Evolutionary conservation across 495 filamentous ascomycete species (phyloP), one percentile per base, ranked within the genome.

Genomic region (Hypoxylon trugodes): DNA sequence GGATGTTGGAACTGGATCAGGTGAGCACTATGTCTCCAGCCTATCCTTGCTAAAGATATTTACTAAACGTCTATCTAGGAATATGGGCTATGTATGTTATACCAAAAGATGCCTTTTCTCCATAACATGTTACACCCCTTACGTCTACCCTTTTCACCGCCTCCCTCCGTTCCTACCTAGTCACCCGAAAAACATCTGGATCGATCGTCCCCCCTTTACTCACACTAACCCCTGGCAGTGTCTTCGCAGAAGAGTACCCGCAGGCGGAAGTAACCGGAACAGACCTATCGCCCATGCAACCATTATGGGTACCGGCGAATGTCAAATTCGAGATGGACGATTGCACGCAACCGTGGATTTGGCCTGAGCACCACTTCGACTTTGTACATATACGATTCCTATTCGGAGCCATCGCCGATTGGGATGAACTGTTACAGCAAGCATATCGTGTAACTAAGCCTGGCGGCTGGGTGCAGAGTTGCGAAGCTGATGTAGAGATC

Each of bases 381-480:
- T 87, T 86, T 53, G 79, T 90, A 46, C 87, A 90, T 73, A 77
- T 84, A 4, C 82, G 88, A 19, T 74, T 77, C 10, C 69, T 89
- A 24, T 79, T 81, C 53, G 84, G 83, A 25, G 79, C 76, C 18
- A 78, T 90, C 41, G 62, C 61, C 13, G 80, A 89, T 68, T 90
- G 88, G 87, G 67, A 76, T 3, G 73, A 61, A 12, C 78, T 79
- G 1, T 43, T 71, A 21, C 35, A 26, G 13, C 57, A 71, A 36
- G 70, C 72, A 1, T 74, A 65, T 22, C 53, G 45, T 5, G 68
- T 47, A 1, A 50, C 64, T 6, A 55, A 53, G 10, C 73, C 69
- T 7, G 73, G 73, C 6, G 66, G 61, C 21, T 74, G 69, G 54
- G 63, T 75, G 4, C 63, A 77, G 41, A 56, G 70, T 18, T 65